Base-by-base conservation (phyloP, 805 yeast species). In the Saitoella complicata region DNA sequence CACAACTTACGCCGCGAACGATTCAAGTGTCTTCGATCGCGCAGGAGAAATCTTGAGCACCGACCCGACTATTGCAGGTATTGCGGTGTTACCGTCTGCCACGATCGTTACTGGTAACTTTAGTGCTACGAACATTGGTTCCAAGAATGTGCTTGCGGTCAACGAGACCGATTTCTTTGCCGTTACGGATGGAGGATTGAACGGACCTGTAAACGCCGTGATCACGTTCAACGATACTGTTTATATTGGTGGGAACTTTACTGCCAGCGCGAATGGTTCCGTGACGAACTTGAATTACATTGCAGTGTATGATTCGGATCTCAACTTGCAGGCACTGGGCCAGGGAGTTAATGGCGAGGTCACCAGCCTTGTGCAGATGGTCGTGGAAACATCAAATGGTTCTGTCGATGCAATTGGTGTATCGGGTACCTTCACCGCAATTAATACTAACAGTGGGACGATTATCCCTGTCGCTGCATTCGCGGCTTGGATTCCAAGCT, bases 61-160 rank as follows among this genome's bases (percentile, higher is more conserved):
- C 4, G 57, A 64, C 45, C 70, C 76, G 2, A 56, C 61, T 5
- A 62, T 78, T 5, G 57, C 53, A 21, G 58, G 67, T 1, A 41
- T 60, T 4, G 55, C 56, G 3, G 38, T 56, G 3, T 50, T 58
- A 32, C 63, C 67, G 32, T 53, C 63, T 1, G 49, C 61, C 1
- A 49, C 75, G 9, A 60, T 61, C 32, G 52, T 78, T 43, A 71
- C 73, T 4, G 85, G 83, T 43, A 67, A 67, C 12, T 68, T 71
- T 47, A 53, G 59, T 1, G 58, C 69, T 4, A 43, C 52, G 0
- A 55, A 4, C 21, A 21, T 21, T 21, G 21, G 70, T 36, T 63
- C 62, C 13, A 39, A 55, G 21, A 64, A 68, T 47, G 58, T 74
- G 31, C 52, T 69, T 2, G 51, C 51, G 13, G 45, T 53, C 1